phyloP scores from a whole-genome alignment of 768 basidiomycete genomes.

The Collybia sp. region DNA sequence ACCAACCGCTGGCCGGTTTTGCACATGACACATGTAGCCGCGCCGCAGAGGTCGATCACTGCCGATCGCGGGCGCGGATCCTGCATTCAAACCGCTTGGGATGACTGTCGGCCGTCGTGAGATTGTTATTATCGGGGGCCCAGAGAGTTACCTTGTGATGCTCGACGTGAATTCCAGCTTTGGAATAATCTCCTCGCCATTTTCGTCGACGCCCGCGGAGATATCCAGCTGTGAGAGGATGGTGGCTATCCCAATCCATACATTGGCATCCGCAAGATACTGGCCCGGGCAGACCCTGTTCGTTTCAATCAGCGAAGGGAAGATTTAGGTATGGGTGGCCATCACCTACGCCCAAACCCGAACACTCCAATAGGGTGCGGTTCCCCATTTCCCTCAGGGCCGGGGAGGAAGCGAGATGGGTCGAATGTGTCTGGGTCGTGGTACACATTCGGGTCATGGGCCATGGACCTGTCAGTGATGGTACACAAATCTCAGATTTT shows the following conservation, averaged over 20 bases:
- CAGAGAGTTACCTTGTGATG: conserved; percentile 22
- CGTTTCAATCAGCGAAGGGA: not conserved
- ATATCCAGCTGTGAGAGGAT: conserved; percentile 27
- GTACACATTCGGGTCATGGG: conserved; percentile 6
- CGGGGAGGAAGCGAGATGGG: conserved; percentile 9
- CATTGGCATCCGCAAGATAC: conserved; percentile 27
- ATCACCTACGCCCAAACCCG: conserved; percentile 11
- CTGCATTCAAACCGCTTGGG: too few species aligned
- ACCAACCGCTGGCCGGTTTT: too few species aligned
- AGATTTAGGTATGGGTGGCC: not conserved
- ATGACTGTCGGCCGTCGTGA: too few species aligned
- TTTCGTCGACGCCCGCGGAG: conserved; percentile 20
- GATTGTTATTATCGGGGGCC: too few species aligned
- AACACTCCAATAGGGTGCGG: conserved; percentile 2
- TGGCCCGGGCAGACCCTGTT: conserved; percentile 18
- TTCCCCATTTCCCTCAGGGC: conserved; percentile 5
- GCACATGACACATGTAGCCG: too few species aligned
- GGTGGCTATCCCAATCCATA: conserved; percentile 28
- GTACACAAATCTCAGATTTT: not conserved
- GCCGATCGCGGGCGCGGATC: too few species aligned
- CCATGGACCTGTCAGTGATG: conserved; percentile 7
- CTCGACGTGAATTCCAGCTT: conserved; percentile 24
- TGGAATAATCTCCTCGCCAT: conserved; percentile 8
- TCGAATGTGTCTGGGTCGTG: conserved; percentile 7
- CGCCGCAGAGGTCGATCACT: too few species aligned